Evolutionary conservation across 371 early-diverging fungal species (phyloP).

Genomic region (Mortierella sp.): DNA sequence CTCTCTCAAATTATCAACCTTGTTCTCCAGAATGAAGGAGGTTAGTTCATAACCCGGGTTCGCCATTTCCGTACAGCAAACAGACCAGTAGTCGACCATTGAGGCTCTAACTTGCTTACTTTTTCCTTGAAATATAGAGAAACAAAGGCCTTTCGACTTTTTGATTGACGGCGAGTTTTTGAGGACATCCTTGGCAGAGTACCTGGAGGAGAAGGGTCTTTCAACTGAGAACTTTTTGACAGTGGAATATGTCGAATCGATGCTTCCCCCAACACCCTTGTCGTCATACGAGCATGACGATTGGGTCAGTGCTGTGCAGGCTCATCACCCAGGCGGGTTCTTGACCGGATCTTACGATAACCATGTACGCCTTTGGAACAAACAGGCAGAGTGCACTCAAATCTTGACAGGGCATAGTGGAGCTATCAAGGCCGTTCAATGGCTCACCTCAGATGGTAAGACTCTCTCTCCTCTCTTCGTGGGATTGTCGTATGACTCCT

Average conservation of each 20-base stretch:
- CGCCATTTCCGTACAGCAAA: too few species aligned
- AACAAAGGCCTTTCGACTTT: slow-evolving; percentile 91
- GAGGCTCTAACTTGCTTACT: not conserved
- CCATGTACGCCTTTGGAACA: slow-evolving; percentile 85
- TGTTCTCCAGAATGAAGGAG: slow-evolving; percentile 55
- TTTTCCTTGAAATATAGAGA: slow-evolving; percentile 57
- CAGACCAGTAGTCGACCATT: too few species aligned
- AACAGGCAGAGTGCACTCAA: slow-evolving; percentile 74
- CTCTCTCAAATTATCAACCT: slow-evolving; percentile 92
- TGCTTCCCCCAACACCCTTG: slow-evolving; percentile 84
- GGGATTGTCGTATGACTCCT: not conserved
- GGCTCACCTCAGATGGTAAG: slow-evolving; percentile 57
- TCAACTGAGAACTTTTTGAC: slow-evolving; percentile 90
- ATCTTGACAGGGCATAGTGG: slow-evolving; percentile 77
- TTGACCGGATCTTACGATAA: slow-evolving; percentile 90
- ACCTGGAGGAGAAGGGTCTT: slow-evolving; percentile 72
- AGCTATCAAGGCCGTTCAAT: slow-evolving; percentile 78
- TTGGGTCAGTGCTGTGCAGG: slow-evolving; percentile 89
- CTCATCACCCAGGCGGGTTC: slow-evolving; percentile 57
- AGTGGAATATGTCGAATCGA: slow-evolving; percentile 92
- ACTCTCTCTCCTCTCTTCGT: not conserved
- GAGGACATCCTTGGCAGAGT: slow-evolving; percentile 77
- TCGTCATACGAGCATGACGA: slow-evolving; percentile 89
- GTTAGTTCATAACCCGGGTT: slow-evolving; percentile 7
- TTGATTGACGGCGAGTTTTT: slow-evolving; percentile 90